Conservation (phyloP, 306 rosid genomes). For the Cucurbita moschata region DNA sequence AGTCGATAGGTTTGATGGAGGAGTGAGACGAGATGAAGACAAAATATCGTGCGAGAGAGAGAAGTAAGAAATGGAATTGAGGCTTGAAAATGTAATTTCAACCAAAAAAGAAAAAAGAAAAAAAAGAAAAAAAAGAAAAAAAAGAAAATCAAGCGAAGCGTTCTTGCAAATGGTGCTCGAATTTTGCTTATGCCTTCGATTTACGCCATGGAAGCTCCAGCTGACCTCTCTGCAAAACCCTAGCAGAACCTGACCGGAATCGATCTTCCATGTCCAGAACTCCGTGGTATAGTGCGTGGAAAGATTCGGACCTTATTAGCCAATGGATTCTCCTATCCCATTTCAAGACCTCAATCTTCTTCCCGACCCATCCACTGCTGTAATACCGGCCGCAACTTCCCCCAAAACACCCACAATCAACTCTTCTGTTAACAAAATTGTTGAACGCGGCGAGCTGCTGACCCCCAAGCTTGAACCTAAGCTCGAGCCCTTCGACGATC, state of each 20-base stretch:
- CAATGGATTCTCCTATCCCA: slow-evolving; percentile 45
- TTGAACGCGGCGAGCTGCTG: background rate
- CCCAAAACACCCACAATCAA: background rate
- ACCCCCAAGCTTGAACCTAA: slow-evolving; percentile 55
- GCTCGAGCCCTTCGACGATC: slow-evolving; percentile 52
- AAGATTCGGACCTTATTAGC: background rate
- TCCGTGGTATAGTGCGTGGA: background rate
- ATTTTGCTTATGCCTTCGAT: slow-evolving; percentile 1
- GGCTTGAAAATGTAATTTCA: background rate
- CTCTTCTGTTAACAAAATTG: background rate
- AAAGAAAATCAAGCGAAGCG: background rate
- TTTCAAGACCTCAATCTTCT: slow-evolving; percentile 36
- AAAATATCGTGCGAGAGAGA: background rate
- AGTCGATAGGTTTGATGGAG: too few relatives aligned
- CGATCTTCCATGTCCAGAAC: slow-evolving; percentile 7
- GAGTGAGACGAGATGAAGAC: background rate
- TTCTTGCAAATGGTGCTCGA: background rate
- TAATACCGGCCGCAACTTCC: slow-evolving; percentile 6
- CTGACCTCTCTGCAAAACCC: slow-evolving; percentile 10
- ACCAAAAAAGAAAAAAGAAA: background rate
- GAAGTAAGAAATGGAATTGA: background rate
- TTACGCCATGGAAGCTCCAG: slow-evolving; percentile 23
- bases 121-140: background rate
- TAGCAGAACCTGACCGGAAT: background rate
- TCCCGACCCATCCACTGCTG: slow-evolving; percentile 28